Evolutionary conservation across 2,329 filamentous ascomycete genomes (phyloP).

Genomic region (Fusarium decemcellulare): DNA sequence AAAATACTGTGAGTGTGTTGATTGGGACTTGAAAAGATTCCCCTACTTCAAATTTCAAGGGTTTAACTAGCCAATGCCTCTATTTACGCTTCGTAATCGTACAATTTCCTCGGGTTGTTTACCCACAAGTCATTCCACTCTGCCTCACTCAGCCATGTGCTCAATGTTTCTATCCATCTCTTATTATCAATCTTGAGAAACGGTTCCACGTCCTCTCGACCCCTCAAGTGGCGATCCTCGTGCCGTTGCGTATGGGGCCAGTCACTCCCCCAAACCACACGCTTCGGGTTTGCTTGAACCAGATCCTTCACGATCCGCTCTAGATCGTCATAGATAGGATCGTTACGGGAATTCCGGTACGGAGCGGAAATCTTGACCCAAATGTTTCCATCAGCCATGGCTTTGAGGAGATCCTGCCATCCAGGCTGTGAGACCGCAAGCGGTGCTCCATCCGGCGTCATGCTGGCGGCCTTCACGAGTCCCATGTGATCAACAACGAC

Average conservation of each 20-base stretch:
- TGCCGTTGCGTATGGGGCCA: conserved; percentile 23
- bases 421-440: neutral
- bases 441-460: conserved; percentile 5
- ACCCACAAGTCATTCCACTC: conserved; percentile 26
- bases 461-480: conserved; percentile 16
- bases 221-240: conserved; percentile 16
- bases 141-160: conserved; percentile 14
- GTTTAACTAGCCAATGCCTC: neutral
- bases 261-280: conserved; percentile 20
- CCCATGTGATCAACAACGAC: conserved; percentile 22
- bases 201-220: conserved; percentile 1
- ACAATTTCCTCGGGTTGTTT: conserved; percentile 17
- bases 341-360: conserved; percentile 14
- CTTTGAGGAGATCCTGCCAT: conserved; percentile 14
- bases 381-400: conserved; percentile 11
- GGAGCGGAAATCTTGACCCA: conserved; percentile 20
- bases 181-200: conserved; percentile 17
- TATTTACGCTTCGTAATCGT: neutral
- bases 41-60: neutral
- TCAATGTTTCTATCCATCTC: conserved; percentile 8
- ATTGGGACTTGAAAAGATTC: neutral
- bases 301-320: conserved; percentile 18
- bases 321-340: conserved; percentile 14
- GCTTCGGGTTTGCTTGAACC: conserved; percentile 13
- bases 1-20: neutral